Base-by-base conservation (phyloP, 805 yeast genomes). In the Lachancea meyersii region DNA sequence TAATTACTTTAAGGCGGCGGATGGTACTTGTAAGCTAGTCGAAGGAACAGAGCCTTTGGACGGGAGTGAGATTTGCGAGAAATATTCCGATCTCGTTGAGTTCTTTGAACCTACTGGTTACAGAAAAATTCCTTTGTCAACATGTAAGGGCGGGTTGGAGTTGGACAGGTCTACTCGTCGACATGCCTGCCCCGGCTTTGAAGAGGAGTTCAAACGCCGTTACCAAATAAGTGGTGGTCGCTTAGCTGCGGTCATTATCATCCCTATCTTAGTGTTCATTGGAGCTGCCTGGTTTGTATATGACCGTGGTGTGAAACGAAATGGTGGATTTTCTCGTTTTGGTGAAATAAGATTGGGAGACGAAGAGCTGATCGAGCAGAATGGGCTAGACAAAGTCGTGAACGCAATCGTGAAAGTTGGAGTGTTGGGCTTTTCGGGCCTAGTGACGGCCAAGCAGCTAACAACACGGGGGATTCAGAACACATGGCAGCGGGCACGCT, bases 51-150 rank as follows among this genome's bases (percentile, higher is more conserved):
- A 71, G 4, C 86, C 94, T 6, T 72, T 76, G 11, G 85, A 86
- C 55, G 78, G 80, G 43, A 65, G 73, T 21, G 75, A 72, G 44
- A 71, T 75, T 43, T 86, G 97, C 62, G 53, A 54, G 13, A 70
- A 68, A 43, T 69, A 72, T 44, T 69, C 76, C 3, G 72, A 71
- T 33, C 71, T 73, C 1, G 68, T 80, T 48, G 88, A 86, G 58
- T 89, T 78, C 60, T 86, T 80, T 71, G 82, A 82, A 51, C 87
- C 96, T 13, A 88, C 97, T 1, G 98, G 97, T 1, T 93, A 93
- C 63, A 77, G 98, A 60, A 79, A 78, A 53, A 75, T 89, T 21
- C 93, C 96, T 1, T 60, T 85, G 43, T 81, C 93, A 10, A 86
- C 96, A 0, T 93, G 98, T 68, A 72, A 68, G 34, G 94, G 87